Conservation (phyloP, 2,329 filamentous ascomycete species). For the Ophiostoma sp. region DNA sequence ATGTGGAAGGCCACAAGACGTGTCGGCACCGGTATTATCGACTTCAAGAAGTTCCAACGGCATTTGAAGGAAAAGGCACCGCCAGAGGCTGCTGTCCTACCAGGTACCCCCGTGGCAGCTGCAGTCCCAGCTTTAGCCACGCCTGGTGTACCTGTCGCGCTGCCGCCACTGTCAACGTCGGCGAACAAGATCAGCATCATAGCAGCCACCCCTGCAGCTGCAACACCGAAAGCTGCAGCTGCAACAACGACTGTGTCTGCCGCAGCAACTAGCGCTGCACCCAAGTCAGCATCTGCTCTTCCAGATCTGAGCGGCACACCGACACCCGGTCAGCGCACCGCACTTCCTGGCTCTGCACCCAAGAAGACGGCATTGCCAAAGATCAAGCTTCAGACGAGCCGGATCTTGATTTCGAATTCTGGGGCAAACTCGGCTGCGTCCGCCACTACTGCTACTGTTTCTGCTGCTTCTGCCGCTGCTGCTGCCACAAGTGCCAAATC, state of each 20-base stretch:
- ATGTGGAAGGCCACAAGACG: slow-evolving; percentile 39
- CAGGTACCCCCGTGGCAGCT: neutral
- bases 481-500: neutral
- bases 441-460: neutral
- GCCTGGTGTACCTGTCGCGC: neutral
- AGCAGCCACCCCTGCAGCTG: neutral
- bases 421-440: neutral
- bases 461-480: neutral
- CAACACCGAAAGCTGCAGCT: neutral
- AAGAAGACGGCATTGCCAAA: slow-evolving; percentile 24
- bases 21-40: slow-evolving; percentile 20
- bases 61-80: slow-evolving; percentile 20
- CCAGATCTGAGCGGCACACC: neutral
- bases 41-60: slow-evolving; percentile 27
- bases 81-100: neutral
- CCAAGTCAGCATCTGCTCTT: neutral
- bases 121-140: neutral
- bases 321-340: slow-evolving; percentile 18
- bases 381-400: slow-evolving; percentile 28
- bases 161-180: slow-evolving; percentile 14
- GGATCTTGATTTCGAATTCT: slow-evolving; percentile 12
- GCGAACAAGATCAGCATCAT: neutral
- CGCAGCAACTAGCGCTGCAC: neutral
- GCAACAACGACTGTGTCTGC: neutral
- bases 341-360: slow-evolving; percentile 22